Evolutionary conservation across 495 filamentous ascomycete genomes (phyloP).

Genomic region (Sphaerosporella brunnea): DNA sequence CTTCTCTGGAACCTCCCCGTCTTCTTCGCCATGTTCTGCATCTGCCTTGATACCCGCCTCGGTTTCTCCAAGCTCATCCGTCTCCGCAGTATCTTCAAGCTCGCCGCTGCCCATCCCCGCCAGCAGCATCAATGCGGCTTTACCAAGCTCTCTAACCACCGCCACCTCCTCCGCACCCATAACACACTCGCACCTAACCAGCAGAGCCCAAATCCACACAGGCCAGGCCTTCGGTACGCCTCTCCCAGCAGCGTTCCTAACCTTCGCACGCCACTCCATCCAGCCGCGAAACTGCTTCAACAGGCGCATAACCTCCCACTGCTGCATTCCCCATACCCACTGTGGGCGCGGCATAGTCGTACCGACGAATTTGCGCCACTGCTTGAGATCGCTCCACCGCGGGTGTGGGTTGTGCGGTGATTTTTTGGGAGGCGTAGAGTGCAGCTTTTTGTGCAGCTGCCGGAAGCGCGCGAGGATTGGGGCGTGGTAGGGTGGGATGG

Average conservation of each 20-base stretch:
- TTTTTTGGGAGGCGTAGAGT: neutral
- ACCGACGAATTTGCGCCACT: neutral
- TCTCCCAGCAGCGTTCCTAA: slow-evolving; percentile 8
- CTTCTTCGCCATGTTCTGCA: slow-evolving; percentile 3
- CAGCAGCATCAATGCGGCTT: slow-evolving; percentile 10
- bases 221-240: slow-evolving; percentile 28
- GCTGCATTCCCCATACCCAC: slow-evolving; percentile 11
- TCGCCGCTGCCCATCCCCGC: slow-evolving; percentile 6
- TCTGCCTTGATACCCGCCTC: slow-evolving; percentile 8
- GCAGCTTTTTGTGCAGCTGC: slow-evolving; percentile 4
- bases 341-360: slow-evolving; percentile 2
- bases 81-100: slow-evolving; percentile 4
- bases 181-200: slow-evolving; percentile 28
- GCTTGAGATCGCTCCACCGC: neutral
- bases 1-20: neutral
- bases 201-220: slow-evolving; percentile 31
- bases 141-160: slow-evolving; percentile 24
- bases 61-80: slow-evolving; percentile 6
- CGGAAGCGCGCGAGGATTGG: slow-evolving; percentile 11
- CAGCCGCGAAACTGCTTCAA: slow-evolving; percentile 7
- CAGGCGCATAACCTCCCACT: slow-evolving; percentile 4
- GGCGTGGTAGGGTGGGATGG: slow-evolving; percentile 12
- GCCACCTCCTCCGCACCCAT: slow-evolving; percentile 28
- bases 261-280: slow-evolving; percentile 16
- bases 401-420: neutral